phyloP scores from a whole-genome alignment of 805 yeast genomes.

The Ogataea salicorniae region DNA sequence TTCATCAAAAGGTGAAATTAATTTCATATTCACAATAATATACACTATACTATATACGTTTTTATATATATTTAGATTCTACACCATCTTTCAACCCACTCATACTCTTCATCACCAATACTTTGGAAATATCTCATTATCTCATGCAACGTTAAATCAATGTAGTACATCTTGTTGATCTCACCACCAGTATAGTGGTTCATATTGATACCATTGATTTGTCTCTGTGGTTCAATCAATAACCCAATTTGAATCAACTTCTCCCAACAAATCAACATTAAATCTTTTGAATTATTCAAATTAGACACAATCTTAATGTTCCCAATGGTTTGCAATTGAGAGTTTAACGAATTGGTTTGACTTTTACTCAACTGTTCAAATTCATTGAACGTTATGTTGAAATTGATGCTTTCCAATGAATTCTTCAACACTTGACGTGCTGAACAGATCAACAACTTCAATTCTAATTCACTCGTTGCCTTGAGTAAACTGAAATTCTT shows the following conservation, averaged over 20 bases:
- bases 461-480: conserved; percentile 64
- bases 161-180: conserved; percentile 45
- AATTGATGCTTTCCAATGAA: conserved; percentile 58
- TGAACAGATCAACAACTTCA: conserved; percentile 65
- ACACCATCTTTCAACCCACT: conserved; percentile 23
- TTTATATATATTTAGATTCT: conserved; percentile 7
- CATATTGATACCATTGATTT: conserved; percentile 19
- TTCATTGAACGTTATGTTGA: conserved; percentile 74
- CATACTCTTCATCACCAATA: conserved; percentile 1
- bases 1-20: too few relatives aligned
- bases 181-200: conserved; percentile 23
- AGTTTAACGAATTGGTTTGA: conserved; percentile 28
- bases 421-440: conserved; percentile 64
- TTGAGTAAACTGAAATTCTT: conserved; percentile 19
- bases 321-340: conserved; percentile 39
- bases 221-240: conserved; percentile 29
- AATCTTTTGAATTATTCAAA: conserved; percentile 34
- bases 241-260: conserved; percentile 51
- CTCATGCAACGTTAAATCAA: conserved; percentile 50
- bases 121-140: conserved; percentile 27
- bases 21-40: neutral
- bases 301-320: conserved; percentile 25
- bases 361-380: conserved; percentile 32
- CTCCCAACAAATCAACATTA: conserved; percentile 73
- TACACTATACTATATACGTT: neutral